Evolutionary conservation across 768 basidiomycete genomes (phyloP).

Genomic region (Rhizopogon vesiculosus): DNA sequence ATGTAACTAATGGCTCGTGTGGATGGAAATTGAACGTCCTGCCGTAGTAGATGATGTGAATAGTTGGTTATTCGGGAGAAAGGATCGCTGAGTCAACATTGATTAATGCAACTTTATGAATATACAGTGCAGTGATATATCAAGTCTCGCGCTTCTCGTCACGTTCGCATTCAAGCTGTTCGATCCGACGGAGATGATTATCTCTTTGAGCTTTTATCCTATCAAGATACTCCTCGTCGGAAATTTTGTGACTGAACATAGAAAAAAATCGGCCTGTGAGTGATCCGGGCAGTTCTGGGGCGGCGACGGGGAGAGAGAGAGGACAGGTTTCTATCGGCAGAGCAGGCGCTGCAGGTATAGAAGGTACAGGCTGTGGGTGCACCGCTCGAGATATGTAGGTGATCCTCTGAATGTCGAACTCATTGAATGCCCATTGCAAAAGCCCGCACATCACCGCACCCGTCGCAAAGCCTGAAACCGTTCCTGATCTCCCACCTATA

Average conservation of each 20-base stretch:
- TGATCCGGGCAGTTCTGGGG: constrained; percentile 7
- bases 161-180: constrained; percentile 43
- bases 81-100: not conserved
- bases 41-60: too few species aligned
- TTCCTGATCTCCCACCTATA: constrained; percentile 57
- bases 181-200: constrained; percentile 50
- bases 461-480: constrained; percentile 56
- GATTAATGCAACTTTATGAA: not conserved
- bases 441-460: constrained; percentile 53
- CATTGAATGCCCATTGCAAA: constrained; percentile 69
- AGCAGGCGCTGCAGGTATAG: not conserved
- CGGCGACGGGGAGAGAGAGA: not conserved
- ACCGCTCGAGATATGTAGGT: constrained; percentile 43
- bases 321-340: not conserved
- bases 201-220: constrained; percentile 56
- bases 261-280: constrained; percentile 34
- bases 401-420: constrained; percentile 56
- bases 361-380: constrained; percentile 6
- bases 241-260: constrained; percentile 35
- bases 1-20: too few species aligned
- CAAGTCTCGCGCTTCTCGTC: constrained; percentile 10
- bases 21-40: too few species aligned
- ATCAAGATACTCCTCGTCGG: constrained; percentile 69
- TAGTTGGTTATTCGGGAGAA: not conserved
- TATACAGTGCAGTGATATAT: not conserved